Percentiles rank a stretch among this genome's conserved stretches.
phyloP scores from a whole-genome alignment of 148 eudicot species.

The Chenopodium berlandieri region DNA sequence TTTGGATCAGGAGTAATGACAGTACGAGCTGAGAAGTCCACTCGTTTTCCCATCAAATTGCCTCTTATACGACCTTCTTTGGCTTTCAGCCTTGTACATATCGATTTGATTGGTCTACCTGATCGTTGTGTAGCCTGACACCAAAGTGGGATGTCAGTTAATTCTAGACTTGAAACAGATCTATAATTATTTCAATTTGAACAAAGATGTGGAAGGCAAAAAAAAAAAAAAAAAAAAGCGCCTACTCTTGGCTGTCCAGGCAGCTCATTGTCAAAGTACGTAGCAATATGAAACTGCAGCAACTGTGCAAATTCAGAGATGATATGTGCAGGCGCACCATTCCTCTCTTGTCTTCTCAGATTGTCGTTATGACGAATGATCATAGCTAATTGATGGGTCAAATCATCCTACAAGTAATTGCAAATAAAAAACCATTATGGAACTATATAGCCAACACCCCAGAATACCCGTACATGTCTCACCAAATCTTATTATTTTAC shows the following conservation, averaged over 20 bases:
- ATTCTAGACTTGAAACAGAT: neutral
- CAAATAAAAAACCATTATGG: neutral
- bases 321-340: conserved; percentile 99
- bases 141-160: conserved; percentile 5
- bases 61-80: conserved; percentile 99
- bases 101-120: conserved; percentile 97
- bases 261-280: conserved; percentile 96
- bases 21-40: conserved; percentile 99
- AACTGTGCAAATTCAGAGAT: conserved; percentile 94
- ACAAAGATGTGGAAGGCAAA: neutral
- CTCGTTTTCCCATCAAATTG: conserved; percentile 97
- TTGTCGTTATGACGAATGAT: conserved; percentile 93
- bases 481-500: neutral
- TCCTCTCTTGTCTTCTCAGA: conserved; percentile 87
- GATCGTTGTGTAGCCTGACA: conserved; percentile 94
- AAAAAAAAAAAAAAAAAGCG: neutral
- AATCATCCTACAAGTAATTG: conserved; percentile 67
- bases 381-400: conserved; percentile 98
- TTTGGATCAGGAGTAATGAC: conserved; percentile 99
- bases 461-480: neutral
- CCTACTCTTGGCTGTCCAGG: conserved; percentile 98
- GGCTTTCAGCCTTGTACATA: conserved; percentile 93
- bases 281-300: conserved; percentile 95
- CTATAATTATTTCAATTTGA: neutral
- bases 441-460: neutral